Evolutionary conservation across 441 rosid genomes (phyloP), one percentile per base, ranked within the genome.

Genomic region (Populus hybrid): DNA sequence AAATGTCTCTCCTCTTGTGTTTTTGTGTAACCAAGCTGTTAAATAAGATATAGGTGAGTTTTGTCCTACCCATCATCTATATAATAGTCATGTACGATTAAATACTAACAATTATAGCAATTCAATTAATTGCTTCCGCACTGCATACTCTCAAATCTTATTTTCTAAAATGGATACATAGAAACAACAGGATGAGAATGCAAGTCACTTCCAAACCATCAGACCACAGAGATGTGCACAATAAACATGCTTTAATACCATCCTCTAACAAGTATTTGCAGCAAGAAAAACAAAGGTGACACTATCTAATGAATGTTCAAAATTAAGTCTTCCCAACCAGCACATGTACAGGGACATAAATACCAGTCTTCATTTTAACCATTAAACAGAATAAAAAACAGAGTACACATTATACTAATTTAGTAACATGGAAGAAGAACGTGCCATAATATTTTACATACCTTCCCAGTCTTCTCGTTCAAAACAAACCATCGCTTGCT

Each of bases 381-480:
- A 50, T 50, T 50, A 50, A 50, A 50, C n/a, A 50, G n/a, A 16
- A 50, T 16, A 50, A 50, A 14, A 50, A 16, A 3, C 0, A 5
- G 50, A 5, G 19, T 4, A 3, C 59, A 50, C 8, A 50, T 5
- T 50, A 50, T 50, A 16, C 30, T 28, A 28, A 28, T 28, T 28
- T 28, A 28, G n/a, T 50, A 50, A 50, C 59, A 16, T 16, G n/a
- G 59, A 50, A 50, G 59, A 50, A 50, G 59, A 50, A 50, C 0
- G 7, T 53, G 61, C n/a, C n/a, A 53, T 78, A 73, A 75, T 23
- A 69, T 14, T 50, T 53, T 53, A 53, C 61, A 53, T 76, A 91
- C 99, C 98, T 96, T 96, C 83, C 98, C 97, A 65, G 85, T 92
- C 86, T 92, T 96, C 86, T 92, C 97, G 85, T 94, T 96, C 81